Evolutionary conservation across 2,329 filamentous ascomycete species (phyloP).

Genomic region (Rhytidhysteron rufulum): DNA sequence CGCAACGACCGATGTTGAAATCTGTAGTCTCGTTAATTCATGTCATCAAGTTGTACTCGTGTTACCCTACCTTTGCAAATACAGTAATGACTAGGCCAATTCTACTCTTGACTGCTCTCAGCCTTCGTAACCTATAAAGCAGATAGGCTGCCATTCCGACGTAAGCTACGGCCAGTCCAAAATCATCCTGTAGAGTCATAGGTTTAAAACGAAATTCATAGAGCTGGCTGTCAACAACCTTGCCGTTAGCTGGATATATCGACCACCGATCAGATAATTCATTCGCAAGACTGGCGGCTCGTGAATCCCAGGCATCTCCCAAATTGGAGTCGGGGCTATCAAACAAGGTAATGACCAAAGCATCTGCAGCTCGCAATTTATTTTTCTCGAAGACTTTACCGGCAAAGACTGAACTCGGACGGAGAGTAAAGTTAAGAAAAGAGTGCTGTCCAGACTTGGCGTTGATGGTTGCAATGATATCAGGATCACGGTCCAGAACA

Average conservation of each 20-base stretch:
- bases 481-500: constrained; percentile 56
- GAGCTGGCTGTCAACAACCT: constrained; percentile 54
- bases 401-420: constrained; percentile 76
- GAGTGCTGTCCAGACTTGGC: constrained; percentile 58
- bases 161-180: constrained; percentile 64
- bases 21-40: constrained; percentile 28
- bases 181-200: constrained; percentile 63
- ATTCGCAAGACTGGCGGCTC: constrained; percentile 51
- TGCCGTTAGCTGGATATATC: constrained; percentile 60
- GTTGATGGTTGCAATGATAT: constrained; percentile 69
- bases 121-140: constrained; percentile 61
- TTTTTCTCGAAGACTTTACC: constrained; percentile 72
- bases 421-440: constrained; percentile 67
- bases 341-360: constrained; percentile 72
- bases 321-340: constrained; percentile 64
- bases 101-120: constrained; percentile 72
- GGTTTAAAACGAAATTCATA: constrained; percentile 79
- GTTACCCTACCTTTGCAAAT: constrained; percentile 52
- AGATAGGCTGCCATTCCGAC: constrained; percentile 62
- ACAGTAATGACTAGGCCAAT: constrained; percentile 69
- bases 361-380: constrained; percentile 67
- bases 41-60: constrained; percentile 1
- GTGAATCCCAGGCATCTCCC: constrained; percentile 62
- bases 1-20: constrained; percentile 68
- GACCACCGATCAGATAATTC: constrained; percentile 56